Base-by-base conservation (phyloP, 495 filamentous ascomycete genomes). In the Filosporella fistucella region DNA sequence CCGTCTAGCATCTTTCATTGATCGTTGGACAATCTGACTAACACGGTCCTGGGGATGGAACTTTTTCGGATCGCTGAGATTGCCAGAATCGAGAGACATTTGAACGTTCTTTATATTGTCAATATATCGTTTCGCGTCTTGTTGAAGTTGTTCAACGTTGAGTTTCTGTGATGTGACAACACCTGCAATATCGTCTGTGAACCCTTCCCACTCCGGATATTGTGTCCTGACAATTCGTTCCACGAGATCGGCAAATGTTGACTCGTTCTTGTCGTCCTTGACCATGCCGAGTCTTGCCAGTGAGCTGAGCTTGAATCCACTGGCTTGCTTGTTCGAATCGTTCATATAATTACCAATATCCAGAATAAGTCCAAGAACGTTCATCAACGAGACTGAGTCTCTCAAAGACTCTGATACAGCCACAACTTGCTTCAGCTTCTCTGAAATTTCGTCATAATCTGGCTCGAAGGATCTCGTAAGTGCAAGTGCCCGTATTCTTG, bases 321-420 rank as follows among this genome's bases (percentile, higher is more conserved):
- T 87, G 2, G 94, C 93, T 66, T 97, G 94, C 68, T 98, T 98
- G 65, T 95, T 96, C 38, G 90, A 82, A 58, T 97, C 93, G 69
- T 98, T 98, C 93, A 98, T 98, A 74, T 93, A 98, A 61, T 98
- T 98, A 61, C 93, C 93, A 59, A 98, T 95, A 67, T 95, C 89
- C 55, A 97, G 72, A 63, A 98, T 98, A 38, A 98, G 71, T 50
- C 91, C 91, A 17, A 98, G 82, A 33, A 98, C 89, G 51, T 93
- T 95, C 80, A 96, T 95, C 56, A 98, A 69, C 7, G 88, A 80
- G 2, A 94, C 88, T 2, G 91, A 96, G 55, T 91, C 88, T 23
- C 91, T 77, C 36, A 98, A 68, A 13, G 88, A 86, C 65, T 98
- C 94, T 36, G 89, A 89, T 20, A 94, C 90, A 39, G 68, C 66